These are phyloP conservation scores for Starmera stellimalicola DNA, from an alignment of 1,139 yeast species.

Conservation along the genomic window DNA sequence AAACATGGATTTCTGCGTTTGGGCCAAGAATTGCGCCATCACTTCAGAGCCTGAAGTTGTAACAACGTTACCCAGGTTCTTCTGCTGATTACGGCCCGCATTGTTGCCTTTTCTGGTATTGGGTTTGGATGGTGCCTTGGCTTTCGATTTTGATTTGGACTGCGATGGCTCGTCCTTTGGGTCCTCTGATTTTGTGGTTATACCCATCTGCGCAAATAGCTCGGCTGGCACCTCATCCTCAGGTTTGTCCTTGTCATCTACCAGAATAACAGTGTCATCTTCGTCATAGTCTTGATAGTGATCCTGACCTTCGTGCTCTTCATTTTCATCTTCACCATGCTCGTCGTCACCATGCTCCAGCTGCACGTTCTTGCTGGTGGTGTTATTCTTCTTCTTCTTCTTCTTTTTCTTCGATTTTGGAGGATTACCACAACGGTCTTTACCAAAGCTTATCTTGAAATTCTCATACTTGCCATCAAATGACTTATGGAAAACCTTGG, in stretches of 20 bases:
- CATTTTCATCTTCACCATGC: neutral
- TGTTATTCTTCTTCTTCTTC: conserved; percentile 14
- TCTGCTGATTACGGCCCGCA: neutral
- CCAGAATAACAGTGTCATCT: neutral
- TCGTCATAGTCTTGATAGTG: neutral
- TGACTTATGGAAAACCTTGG: conserved; percentile 23
- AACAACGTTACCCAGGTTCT: neutral
- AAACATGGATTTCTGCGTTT: conserved; percentile 44
- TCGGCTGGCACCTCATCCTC: neutral
- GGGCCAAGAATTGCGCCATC: conserved; percentile 70
- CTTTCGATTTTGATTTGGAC: conserved; percentile 4
- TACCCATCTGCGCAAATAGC: conserved; percentile 3
- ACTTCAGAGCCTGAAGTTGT: conserved; percentile 48
- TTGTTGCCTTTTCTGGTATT: conserved; percentile 16
- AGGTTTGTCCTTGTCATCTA: neutral
- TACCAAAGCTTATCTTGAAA: conserved; percentile 64
- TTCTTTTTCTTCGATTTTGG: conserved; percentile 35
- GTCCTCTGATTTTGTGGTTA: conserved; percentile 1
- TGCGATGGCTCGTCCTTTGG: no score
- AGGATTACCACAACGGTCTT: conserved; percentile 77
- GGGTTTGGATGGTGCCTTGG: conserved; percentile 5
- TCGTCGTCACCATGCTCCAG: neutral
- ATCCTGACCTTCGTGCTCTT: neutral
- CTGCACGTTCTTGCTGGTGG: conserved; percentile 4
- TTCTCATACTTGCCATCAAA: conserved; percentile 42